These are phyloP conservation scores for Sclerotinia borealis DNA, from an alignment of 2,329 filamentous ascomycete species.

Conservation along the genomic window DNA sequence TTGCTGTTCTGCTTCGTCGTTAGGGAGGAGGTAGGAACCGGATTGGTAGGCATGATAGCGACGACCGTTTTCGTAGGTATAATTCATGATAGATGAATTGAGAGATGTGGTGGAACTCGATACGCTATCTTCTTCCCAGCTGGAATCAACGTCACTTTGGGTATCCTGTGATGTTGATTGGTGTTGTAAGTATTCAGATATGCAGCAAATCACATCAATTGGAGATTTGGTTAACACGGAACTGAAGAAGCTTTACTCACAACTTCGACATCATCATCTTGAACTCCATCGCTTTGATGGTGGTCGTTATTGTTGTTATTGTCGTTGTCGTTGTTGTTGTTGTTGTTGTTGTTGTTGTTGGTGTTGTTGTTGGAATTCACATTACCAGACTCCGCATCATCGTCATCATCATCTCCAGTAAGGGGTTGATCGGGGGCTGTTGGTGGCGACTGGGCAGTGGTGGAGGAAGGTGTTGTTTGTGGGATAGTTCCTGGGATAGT, in stretches of 20 bases:
- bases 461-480: not conserved
- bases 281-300: not conserved
- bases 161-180: slow-evolving; percentile 1
- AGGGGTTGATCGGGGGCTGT: not conserved
- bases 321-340: not conserved
- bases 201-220: not conserved
- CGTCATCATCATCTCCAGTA: not conserved
- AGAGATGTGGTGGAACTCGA: slow-evolving; percentile 17
- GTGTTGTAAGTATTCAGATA: not conserved
- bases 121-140: not conserved
- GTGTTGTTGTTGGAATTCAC: not conserved
- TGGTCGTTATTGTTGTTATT: not conserved
- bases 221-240: too few relatives aligned
- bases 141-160: slow-evolving; percentile 6
- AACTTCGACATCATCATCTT: slow-evolving; percentile 1
- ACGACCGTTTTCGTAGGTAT: slow-evolving; percentile 51
- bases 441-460: not conserved
- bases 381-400: too few relatives aligned
- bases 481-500: not conserved
- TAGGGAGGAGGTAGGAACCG: slow-evolving; percentile 52
- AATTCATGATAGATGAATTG: slow-evolving; percentile 40
- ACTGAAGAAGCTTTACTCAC: not conserved
- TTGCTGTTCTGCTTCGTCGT: slow-evolving; percentile 55
- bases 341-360: not conserved
- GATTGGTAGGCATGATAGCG: slow-evolving; percentile 52